Percentiles rank a stretch among this genome's conserved stretches.
These are phyloP conservation scores for Nothopassalora personata DNA, from an alignment of 2,329 filamentous ascomycete genomes.

Conservation along the genomic window DNA sequence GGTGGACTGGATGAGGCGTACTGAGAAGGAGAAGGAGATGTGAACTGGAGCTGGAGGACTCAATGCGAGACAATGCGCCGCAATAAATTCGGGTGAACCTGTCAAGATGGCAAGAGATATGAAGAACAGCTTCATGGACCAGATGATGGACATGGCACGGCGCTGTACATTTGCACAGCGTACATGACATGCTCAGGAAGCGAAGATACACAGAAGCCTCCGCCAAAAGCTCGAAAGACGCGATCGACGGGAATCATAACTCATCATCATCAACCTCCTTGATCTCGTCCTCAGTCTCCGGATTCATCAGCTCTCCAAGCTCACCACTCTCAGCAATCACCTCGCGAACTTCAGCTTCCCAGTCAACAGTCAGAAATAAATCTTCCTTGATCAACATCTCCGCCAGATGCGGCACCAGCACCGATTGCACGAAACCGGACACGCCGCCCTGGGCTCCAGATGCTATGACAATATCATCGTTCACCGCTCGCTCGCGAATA, in stretches of 20 bases:
- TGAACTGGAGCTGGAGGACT: too few species aligned
- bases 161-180: background rate
- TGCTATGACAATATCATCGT: conserved; percentile 29
- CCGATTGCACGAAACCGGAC: conserved; percentile 33
- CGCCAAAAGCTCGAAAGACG: background rate
- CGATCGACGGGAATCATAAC: background rate
- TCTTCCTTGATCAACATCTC: conserved; percentile 33
- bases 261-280: conserved; percentile 14
- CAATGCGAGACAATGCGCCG: too few species aligned
- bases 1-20: too few species aligned
- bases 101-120: too few species aligned
- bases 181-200: background rate
- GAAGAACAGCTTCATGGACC: too few species aligned
- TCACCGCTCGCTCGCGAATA: conserved; percentile 26
- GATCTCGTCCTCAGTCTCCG: conserved; percentile 27
- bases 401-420: conserved; percentile 36
- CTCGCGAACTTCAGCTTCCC: conserved; percentile 18
- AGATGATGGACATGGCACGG: too few species aligned
- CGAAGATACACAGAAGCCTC: background rate
- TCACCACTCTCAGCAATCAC: conserved; percentile 30
- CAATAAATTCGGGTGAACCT: too few species aligned
- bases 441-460: conserved; percentile 32
- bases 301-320: conserved; percentile 30
- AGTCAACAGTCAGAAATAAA: conserved; percentile 20
- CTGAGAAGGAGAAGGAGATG: too few species aligned